Conservation (phyloP, 2,329 filamentous ascomycete genomes). For the Phoma herbarum region DNA sequence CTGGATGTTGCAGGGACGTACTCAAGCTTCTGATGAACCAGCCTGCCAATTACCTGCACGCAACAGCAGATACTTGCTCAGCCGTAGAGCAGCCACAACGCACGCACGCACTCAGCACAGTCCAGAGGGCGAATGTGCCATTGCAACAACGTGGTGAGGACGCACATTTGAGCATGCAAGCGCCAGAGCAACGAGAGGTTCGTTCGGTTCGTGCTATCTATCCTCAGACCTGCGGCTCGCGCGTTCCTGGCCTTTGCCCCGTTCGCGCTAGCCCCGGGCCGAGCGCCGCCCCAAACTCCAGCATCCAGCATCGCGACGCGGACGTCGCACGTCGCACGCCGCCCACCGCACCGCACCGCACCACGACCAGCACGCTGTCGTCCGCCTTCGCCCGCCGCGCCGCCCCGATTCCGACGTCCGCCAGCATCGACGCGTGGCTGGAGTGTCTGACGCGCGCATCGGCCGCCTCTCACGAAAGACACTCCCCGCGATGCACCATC, state of each 20-base stretch:
- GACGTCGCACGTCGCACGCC: neutral
- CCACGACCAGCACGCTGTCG: slow-evolving; percentile 23
- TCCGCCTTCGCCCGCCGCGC: slow-evolving; percentile 25
- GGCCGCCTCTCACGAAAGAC: slow-evolving; percentile 37
- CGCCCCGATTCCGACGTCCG: slow-evolving; percentile 41
- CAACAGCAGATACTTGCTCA: neutral
- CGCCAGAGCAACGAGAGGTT: too few relatives aligned
- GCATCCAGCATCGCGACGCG: neutral
- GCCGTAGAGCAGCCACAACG: neutral
- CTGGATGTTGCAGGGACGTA: neutral
- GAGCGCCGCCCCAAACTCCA: neutral
- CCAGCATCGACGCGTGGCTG: slow-evolving; percentile 51
- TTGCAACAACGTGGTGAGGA: too few relatives aligned
- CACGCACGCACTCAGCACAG: neutral
- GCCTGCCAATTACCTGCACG: neutral
- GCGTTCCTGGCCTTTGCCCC: neutral
- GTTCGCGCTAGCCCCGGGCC: neutral
- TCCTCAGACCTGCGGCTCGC: too few relatives aligned
- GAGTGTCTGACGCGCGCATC: slow-evolving; percentile 51
- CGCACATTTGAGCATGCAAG: neutral
- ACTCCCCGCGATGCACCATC: slow-evolving; percentile 39
- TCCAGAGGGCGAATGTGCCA: neutral
- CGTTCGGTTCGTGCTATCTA: too few relatives aligned
- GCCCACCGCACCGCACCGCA: neutral
- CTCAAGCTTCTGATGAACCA: neutral